Evolutionary conservation across 371 early-diverging fungal genomes (phyloP), one percentile per base, ranked within the genome.

Genomic region (Rhizopus arrhizus): DNA sequence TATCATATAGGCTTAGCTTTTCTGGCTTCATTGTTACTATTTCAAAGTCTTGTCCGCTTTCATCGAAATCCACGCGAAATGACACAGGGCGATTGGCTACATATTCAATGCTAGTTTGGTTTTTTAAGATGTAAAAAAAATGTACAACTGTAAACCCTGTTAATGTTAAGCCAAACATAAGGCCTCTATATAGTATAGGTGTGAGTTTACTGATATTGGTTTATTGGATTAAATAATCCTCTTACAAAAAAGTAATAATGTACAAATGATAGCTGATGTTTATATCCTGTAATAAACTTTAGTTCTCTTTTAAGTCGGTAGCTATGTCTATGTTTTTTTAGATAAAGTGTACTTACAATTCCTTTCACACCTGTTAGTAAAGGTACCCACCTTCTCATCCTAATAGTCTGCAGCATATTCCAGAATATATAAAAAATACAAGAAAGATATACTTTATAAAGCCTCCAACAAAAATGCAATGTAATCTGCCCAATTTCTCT

Each of bases 41-140:
- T 43, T 74, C 73, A 43, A 56, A 64, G 29, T 68, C 56, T 3
- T 29, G 10, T 13, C 57, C 56, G 15, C 31, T 62, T 45, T 36
- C 50, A 61, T 41, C 75, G 67, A 48, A 71, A 15, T 22, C 2
- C 22, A 22, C 22, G 2, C 22, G 22, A 10, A 61, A 62, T 15
- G 68, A 70, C 0, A 64, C 28, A 2, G 42, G 38, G 9, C 73
- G 71, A 12, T 68, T 68, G 4, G 50, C 38, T n/a, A 73, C 64
- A 42, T 73, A 60, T 64, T 80, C 80, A 35, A 80, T 80, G 6
- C 75, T 80, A 0, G 77, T 73, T 45, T 69, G 53, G 61, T 80
- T 80, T 31, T 61, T 33, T 4, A 72, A 53, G 28, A 77, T 77
- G 35, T 75, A 72, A 22, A 64, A 68, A 9, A 66, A 42, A 65